Evolutionary conservation across 1,284 basidiomycete genomes (phyloP).

Genomic region (Fomes fomentarius): DNA sequence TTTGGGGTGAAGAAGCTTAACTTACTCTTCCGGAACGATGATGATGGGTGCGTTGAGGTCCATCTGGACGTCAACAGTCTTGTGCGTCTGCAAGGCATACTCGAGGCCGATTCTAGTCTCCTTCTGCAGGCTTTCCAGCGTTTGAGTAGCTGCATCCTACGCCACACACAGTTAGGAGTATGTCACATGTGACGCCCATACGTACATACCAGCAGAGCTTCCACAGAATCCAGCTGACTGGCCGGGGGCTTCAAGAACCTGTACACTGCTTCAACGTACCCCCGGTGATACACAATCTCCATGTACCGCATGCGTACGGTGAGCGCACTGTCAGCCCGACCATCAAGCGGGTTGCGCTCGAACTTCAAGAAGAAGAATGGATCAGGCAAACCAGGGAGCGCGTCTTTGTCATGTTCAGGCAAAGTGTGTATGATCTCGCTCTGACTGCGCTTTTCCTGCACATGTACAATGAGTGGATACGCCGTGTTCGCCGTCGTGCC

Average conservation of each 20-base stretch:
- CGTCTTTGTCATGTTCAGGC: slow-evolving; percentile 32
- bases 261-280: slow-evolving; percentile 92
- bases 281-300: slow-evolving; percentile 97
- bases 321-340: slow-evolving; percentile 90
- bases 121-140: slow-evolving; percentile 92
- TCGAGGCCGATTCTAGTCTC: slow-evolving; percentile 96
- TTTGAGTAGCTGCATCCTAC: slow-evolving; percentile 91
- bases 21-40: slow-evolving; percentile 92
- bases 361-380: slow-evolving; percentile 95
- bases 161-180: slow-evolving; percentile 13
- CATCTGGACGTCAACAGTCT: slow-evolving; percentile 94
- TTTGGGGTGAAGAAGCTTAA: slow-evolving; percentile 5
- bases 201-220: slow-evolving; percentile 76
- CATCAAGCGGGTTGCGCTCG: slow-evolving; percentile 93
- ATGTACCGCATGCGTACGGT: slow-evolving; percentile 93
- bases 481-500: slow-evolving; percentile 84
- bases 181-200: not conserved
- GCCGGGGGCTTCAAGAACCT: slow-evolving; percentile 95
- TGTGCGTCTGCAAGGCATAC: slow-evolving; percentile 90
- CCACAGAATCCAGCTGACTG: slow-evolving; percentile 95
- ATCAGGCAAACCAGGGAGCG: slow-evolving; percentile 46
- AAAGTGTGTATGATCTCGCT: slow-evolving; percentile 30
- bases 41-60: slow-evolving; percentile 98
- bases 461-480: slow-evolving; percentile 92
- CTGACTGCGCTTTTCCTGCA: slow-evolving; percentile 62